Conservation (phyloP, 2,329 filamentous ascomycete genomes). For the Pseudocercospora musae region DNA sequence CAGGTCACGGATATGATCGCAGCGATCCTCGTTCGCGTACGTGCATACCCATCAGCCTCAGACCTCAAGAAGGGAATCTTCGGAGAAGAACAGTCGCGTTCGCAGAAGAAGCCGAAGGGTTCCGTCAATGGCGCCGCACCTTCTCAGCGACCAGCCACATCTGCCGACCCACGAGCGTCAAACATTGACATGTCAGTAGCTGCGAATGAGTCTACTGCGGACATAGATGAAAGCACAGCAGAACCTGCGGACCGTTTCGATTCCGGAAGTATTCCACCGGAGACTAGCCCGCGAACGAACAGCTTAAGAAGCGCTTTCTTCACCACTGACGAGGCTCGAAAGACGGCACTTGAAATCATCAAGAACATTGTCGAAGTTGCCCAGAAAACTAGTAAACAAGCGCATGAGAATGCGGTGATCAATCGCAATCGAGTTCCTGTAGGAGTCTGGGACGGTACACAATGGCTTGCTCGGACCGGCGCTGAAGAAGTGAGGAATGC, state of each 20-base stretch:
- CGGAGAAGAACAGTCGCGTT: conserved; percentile 10
- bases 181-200: conserved; percentile 6
- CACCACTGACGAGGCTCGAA: conserved; percentile 59
- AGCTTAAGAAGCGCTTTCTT: conserved; percentile 51
- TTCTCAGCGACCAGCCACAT: conserved; percentile 19
- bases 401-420: conserved; percentile 21
- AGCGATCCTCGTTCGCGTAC: conserved; percentile 73
- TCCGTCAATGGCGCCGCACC: conserved; percentile 11
- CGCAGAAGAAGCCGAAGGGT: conserved; percentile 10
- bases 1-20: conserved; percentile 93
- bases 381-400: conserved; percentile 46
- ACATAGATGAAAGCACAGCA: neutral
- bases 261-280: conserved; percentile 44
- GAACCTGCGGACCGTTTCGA: neutral
- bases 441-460: conserved; percentile 91
- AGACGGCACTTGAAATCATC: conserved; percentile 70
- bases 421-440: conserved; percentile 63
- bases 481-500: conserved; percentile 76
- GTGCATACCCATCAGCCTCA: conserved; percentile 49
- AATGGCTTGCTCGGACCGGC: conserved; percentile 82
- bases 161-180: conserved; percentile 8
- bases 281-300: conserved; percentile 48
- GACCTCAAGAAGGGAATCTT: conserved; percentile 29
- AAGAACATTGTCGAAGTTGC: conserved; percentile 80
- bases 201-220: conserved; percentile 2